Evolutionary conservation across 2,329 filamentous ascomycete species (phyloP).

Genomic region (Hymenoscyphus repandus): DNA sequence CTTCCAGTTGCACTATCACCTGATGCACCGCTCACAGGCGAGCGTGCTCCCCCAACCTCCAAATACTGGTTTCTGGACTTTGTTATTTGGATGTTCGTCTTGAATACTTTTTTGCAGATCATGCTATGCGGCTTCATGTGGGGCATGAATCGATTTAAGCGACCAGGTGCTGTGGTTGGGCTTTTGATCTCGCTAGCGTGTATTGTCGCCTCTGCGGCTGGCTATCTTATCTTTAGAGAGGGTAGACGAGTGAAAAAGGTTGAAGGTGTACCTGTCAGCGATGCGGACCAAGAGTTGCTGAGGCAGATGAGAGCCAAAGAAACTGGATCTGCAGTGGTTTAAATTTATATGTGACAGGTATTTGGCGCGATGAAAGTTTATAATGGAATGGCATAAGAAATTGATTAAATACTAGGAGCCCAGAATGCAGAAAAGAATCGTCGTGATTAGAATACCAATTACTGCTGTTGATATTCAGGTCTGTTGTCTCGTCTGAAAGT

Average conservation of each 20-base stretch:
- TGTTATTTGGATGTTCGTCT: conserved; percentile 69
- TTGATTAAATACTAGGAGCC: no score
- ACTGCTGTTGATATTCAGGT: no score
- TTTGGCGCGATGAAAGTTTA: no score
- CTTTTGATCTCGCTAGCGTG: conserved; percentile 19
- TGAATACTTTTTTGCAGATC: conserved; percentile 71
- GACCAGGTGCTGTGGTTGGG: conserved; percentile 15
- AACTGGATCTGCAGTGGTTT: not conserved
- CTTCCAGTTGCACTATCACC: conserved; percentile 56
- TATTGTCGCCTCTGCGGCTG: conserved; percentile 17
- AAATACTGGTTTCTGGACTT: conserved; percentile 68
- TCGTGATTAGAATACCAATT: no score
- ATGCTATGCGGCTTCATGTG: conserved; percentile 77
- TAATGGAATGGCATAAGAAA: no score
- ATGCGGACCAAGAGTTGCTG: conserved; percentile 29
- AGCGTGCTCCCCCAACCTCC: conserved; percentile 57
- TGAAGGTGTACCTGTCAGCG: conserved; percentile 19
- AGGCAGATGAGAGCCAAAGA: conserved; percentile 19
- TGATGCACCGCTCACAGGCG: conserved; percentile 60
- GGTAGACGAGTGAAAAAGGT: conserved; percentile 22
- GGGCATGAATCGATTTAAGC: conserved; percentile 55
- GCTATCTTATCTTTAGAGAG: conserved; percentile 20
- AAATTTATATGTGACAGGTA: not conserved
- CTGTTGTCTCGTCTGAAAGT: no score
- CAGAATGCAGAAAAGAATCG: no score